A percentile compares a stretch with the other conserved stretches of the same genome.
Evolutionary conservation across 2,329 filamentous ascomycete species (phyloP).

Genomic region (Diaporthe destruens): DNA sequence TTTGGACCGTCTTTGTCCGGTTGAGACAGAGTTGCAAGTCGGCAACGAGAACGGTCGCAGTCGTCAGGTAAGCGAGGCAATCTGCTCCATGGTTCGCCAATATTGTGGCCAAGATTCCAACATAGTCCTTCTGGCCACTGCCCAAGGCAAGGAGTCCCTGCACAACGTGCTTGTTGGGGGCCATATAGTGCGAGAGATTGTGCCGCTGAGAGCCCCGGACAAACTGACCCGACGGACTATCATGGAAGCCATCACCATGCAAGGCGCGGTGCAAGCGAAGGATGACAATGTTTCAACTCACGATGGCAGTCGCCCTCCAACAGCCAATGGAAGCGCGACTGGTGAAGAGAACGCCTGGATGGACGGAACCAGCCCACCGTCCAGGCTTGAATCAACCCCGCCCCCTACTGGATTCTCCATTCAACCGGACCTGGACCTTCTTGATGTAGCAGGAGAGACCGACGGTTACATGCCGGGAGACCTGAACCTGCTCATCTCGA

Average conservation of each 20-base stretch:
- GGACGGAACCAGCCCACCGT: constrained; percentile 74
- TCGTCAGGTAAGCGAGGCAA: constrained; percentile 89
- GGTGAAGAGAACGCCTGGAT: constrained; percentile 77
- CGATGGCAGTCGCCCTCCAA: constrained; percentile 67
- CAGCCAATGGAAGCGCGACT: constrained; percentile 64
- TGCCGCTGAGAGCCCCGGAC: constrained; percentile 89
- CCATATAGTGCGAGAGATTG: constrained; percentile 91
- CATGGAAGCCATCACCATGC: constrained; percentile 80
- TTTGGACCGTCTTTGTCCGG: constrained; percentile 90
- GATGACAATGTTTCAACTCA: constrained; percentile 53
- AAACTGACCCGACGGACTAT: constrained; percentile 90
- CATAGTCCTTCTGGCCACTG: constrained; percentile 89
- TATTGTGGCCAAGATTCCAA: constrained; percentile 84
- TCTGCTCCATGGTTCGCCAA: constrained; percentile 85
- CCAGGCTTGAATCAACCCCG: constrained; percentile 52
- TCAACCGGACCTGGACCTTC: constrained; percentile 84
- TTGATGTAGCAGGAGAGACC: constrained; percentile 92
- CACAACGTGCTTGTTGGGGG: constrained; percentile 92
- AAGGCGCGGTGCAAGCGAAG: constrained; percentile 59
- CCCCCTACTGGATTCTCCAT: constrained; percentile 76
- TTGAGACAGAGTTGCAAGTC: constrained; percentile 93
- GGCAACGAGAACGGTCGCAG: constrained; percentile 94
- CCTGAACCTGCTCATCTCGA: constrained; percentile 84
- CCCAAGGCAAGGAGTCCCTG: constrained; percentile 91
- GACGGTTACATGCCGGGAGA: constrained; percentile 99